Evolutionary conservation across 1,284 basidiomycete species (phyloP).

Genomic region (Fomes fomentarius): DNA sequence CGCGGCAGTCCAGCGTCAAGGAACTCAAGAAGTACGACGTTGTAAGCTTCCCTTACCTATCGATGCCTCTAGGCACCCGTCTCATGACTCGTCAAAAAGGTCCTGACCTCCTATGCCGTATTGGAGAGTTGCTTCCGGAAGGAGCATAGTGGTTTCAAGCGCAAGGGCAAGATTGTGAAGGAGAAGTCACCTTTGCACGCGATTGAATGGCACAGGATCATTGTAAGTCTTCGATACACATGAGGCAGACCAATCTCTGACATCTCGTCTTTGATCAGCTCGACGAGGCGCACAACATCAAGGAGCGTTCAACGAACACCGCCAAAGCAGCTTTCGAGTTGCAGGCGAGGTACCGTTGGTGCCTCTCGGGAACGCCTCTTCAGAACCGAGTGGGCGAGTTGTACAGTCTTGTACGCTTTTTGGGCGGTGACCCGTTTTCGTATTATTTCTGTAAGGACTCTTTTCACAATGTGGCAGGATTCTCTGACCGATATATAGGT

Average conservation of each 20-base stretch:
- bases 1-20: conserved; percentile 62
- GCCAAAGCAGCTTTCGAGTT: conserved; percentile 96
- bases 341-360: conserved; percentile 87
- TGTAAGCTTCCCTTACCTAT: conserved; percentile 47
- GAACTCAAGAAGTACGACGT: conserved; percentile 89
- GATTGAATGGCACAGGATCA: conserved; percentile 85
- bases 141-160: conserved; percentile 91
- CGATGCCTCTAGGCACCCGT: background rate
- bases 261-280: conserved; percentile 50
- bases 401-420: conserved; percentile 92
- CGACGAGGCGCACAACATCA: conserved; percentile 99
- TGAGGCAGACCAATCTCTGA: background rate
- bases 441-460: conserved; percentile 85
- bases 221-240: conserved; percentile 43
- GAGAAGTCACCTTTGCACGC: conserved; percentile 88
- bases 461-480: background rate
- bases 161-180: conserved; percentile 84
- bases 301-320: conserved; percentile 93
- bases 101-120: conserved; percentile 82
- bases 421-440: conserved; percentile 90
- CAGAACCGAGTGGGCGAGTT: conserved; percentile 98
- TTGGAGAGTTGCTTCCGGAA: conserved; percentile 93
- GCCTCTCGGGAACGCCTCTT: conserved; percentile 96
- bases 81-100: conserved; percentile 35
- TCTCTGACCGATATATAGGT: conserved; percentile 44